Percentiles rank a stretch among this genome's conserved stretches.
phyloP scores from a whole-genome alignment of 2,329 filamentous ascomycete species.

The Amauroascus verrucosus region DNA sequence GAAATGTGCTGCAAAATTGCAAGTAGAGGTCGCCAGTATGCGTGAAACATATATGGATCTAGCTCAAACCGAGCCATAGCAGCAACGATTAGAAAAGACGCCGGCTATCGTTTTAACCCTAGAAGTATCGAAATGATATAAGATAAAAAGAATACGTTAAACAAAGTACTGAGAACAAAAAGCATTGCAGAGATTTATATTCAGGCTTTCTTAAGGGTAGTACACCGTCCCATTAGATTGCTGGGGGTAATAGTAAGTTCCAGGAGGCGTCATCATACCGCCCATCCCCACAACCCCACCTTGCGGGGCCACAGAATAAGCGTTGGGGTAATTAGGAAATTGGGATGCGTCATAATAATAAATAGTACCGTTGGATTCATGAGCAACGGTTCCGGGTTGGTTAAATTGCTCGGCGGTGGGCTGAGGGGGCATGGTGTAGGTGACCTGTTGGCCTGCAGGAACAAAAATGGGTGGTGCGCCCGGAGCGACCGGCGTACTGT shows the following conservation, averaged over 20 bases:
- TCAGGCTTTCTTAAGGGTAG: constrained; percentile 38
- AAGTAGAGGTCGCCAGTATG: constrained; percentile 1
- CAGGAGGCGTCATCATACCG: constrained; percentile 63
- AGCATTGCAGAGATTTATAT: background rate
- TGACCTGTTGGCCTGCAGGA: constrained; percentile 31
- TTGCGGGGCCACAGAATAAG: constrained; percentile 45
- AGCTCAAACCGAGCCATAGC: constrained; percentile 4
- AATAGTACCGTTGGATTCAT: constrained; percentile 91
- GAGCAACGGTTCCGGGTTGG: constrained; percentile 54
- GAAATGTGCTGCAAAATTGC: constrained; percentile 4
- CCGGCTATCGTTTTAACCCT: constrained; percentile 6
- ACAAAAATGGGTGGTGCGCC: constrained; percentile 49
- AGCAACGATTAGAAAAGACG: background rate
- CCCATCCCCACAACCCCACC: constrained; percentile 58
- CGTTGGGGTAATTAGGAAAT: constrained; percentile 42
- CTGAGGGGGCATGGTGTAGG: constrained; percentile 19
- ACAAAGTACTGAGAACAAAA: background rate
- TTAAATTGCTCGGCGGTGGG: constrained; percentile 30
- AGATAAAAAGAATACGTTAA: background rate
- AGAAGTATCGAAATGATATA: background rate
- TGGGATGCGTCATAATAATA: constrained; percentile 86
- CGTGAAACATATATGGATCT: constrained; percentile 6
- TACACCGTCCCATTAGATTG: constrained; percentile 46
- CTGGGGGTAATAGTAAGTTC: constrained; percentile 48
- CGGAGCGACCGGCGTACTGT: constrained; percentile 39